Percentiles rank a stretch among this genome's conserved stretches.
Conservation (phyloP, 495 filamentous ascomycete genomes). For the Lasiosphaeriaceae sp. region DNA sequence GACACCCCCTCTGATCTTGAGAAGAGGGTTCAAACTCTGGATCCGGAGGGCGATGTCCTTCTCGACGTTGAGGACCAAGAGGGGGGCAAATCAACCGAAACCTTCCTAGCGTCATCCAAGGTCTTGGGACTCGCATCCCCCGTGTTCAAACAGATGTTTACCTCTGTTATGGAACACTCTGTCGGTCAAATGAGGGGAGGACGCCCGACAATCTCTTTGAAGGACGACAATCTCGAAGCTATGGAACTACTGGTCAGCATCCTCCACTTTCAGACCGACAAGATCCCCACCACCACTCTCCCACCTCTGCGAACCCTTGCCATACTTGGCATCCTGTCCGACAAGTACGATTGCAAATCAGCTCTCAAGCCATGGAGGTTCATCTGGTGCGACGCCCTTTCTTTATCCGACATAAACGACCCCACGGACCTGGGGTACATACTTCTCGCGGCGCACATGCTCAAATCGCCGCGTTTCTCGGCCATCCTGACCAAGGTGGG, state of each 20-base stretch:
- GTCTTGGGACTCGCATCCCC: neutral
- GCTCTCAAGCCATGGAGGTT: neutral
- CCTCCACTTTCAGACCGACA: neutral
- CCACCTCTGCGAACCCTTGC: neutral
- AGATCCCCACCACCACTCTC: neutral
- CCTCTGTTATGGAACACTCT: neutral
- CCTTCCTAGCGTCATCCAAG: neutral
- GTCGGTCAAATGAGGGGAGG: neutral
- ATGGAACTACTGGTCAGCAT: neutral
- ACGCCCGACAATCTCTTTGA: neutral
- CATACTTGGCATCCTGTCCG: neutral
- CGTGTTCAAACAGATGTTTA: neutral
- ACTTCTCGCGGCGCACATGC: neutral
- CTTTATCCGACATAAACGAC: neutral
- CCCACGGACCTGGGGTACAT: neutral
- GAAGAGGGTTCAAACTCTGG: neutral
- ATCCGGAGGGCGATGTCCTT: neutral
- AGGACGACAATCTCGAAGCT: neutral
- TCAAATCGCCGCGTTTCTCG: neutral
- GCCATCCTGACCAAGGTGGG: neutral
- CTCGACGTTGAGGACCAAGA: neutral
- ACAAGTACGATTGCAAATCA: neutral
- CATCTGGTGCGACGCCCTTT: neutral
- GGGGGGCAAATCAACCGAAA: neutral
- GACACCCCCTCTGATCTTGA: neutral